These are phyloP conservation scores for Hypomyces rosellus DNA, from an alignment of 2,329 filamentous ascomycete genomes.

Conservation along the genomic window DNA sequence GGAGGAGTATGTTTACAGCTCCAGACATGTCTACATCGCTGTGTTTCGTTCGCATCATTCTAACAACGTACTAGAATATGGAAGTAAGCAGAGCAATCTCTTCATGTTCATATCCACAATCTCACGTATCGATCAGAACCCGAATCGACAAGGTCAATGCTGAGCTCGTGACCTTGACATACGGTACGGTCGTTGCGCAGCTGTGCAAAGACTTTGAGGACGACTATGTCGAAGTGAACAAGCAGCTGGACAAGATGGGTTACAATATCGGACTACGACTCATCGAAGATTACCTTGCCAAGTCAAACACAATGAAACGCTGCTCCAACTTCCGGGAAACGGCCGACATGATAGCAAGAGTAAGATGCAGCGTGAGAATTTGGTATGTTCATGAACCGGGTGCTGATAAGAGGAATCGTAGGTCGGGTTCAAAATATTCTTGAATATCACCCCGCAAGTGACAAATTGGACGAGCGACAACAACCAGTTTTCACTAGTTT, in stretches of 20 bases:
- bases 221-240: conserved; percentile 93
- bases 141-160: conserved; percentile 97
- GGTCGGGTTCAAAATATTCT: conserved; percentile 98
- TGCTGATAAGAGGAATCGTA: conserved; percentile 32
- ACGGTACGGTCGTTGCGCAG: conserved; percentile 94
- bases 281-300: conserved; percentile 96
- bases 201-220: conserved; percentile 93
- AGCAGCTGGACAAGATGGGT: conserved; percentile 97
- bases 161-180: conserved; percentile 93
- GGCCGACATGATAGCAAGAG: conserved; percentile 92
- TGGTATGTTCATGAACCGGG: not conserved
- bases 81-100: conserved; percentile 62
- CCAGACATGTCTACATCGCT: not conserved
- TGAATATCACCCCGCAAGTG: conserved; percentile 90
- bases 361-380: conserved; percentile 27
- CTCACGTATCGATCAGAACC: conserved; percentile 53
- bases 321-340: conserved; percentile 94
- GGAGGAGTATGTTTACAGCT: conserved; percentile 48
- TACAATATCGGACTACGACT: conserved; percentile 95
- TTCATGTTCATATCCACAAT: conserved; percentile 10
- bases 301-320: conserved; percentile 80
- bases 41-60: conserved; percentile 11
- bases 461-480: conserved; percentile 95
- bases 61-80: conserved; percentile 62
- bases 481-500: conserved; percentile 92